phyloP scores from a whole-genome alignment of 148 eudicot genomes.

The Vaccinium vitisidaea region DNA sequence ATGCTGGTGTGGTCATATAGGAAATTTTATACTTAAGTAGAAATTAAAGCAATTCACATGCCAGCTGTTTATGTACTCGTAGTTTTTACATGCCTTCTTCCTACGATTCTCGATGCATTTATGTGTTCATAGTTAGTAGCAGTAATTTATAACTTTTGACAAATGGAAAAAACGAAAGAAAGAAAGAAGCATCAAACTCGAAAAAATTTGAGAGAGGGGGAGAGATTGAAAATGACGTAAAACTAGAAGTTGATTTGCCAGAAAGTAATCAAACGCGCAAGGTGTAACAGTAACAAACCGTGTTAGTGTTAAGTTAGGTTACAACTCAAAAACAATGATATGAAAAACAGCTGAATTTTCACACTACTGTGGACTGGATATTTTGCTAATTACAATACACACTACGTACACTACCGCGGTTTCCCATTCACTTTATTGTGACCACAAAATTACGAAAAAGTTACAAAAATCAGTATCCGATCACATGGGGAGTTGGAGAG shows the following conservation, averaged over 20 bases:
- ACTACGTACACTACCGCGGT: not conserved
- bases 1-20: too few species aligned
- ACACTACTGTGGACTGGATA: not conserved
- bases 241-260: not conserved
- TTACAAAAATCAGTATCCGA: not conserved
- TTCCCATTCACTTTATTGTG: not conserved
- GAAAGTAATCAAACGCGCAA: not conserved
- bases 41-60: too few species aligned
- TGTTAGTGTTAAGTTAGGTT: not conserved
- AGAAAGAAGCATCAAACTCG: not conserved
- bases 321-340: not conserved
- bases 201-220: not conserved
- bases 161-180: too few species aligned
- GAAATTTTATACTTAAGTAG: too few species aligned
- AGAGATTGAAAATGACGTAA: not conserved
- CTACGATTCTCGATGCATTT: not conserved
- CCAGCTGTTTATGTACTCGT: too few species aligned
- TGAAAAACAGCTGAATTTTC: not conserved
- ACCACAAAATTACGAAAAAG: too few species aligned
- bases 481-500: not conserved
- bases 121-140: not conserved
- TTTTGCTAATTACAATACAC: not conserved
- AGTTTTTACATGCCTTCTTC: not conserved
- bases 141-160: too few species aligned
- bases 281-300: not conserved